Base-by-base conservation (phyloP, 108 stramenopile genomes). In the Skeletonema grethae region DNA sequence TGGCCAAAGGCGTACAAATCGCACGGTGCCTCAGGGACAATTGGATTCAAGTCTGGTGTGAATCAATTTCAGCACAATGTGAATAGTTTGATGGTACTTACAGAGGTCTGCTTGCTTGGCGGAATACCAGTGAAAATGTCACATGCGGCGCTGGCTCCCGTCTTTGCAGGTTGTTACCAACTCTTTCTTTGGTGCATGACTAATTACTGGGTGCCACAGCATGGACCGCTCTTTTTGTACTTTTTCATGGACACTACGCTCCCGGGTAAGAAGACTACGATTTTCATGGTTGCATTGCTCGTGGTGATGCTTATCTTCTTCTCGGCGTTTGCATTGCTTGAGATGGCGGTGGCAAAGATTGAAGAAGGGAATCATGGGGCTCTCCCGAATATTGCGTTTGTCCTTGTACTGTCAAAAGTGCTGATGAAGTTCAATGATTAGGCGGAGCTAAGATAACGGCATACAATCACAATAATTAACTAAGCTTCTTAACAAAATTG, bases 241-340 rank as follows among this genome's bases (percentile, higher is more conserved):
- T 90, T 83, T 62, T 90, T 90, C 70, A 60, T 85, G 64, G 89
- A 90, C 57, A 86, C 89, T 1, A 87, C 89, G 0, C 30, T 85
- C 4, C 36, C 36, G 36, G 89, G 89, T 13, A 72, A 67, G 24
- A 45, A 48, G 32, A 86, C 86, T 13, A 87, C 87, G 1, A 29
- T 78, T 20, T 72, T 84, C 32, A 62, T 88, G 69, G 31, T 70
- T n/a, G 81, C 58, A 1, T 72, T 88, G 61, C 41, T 86, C 6
- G 43, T 29, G 1, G 72, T 78, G 5, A 74, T 88, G 30, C 48
- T 76, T 20, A 1, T 72, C 3, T 85, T 80, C 22, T 90, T 81
- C 69, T 61, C 50, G 15, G 43, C 83, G 20, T 87, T 90, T 74
- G 64, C 71, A 18, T 30, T 72, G 30, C 63, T 79, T 22, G 71